A percentile compares a stretch with the other conserved stretches of the same genome.
Conservation (phyloP, 2,329 filamentous ascomycete species). For the Phyllosticta citribraziliensis region DNA sequence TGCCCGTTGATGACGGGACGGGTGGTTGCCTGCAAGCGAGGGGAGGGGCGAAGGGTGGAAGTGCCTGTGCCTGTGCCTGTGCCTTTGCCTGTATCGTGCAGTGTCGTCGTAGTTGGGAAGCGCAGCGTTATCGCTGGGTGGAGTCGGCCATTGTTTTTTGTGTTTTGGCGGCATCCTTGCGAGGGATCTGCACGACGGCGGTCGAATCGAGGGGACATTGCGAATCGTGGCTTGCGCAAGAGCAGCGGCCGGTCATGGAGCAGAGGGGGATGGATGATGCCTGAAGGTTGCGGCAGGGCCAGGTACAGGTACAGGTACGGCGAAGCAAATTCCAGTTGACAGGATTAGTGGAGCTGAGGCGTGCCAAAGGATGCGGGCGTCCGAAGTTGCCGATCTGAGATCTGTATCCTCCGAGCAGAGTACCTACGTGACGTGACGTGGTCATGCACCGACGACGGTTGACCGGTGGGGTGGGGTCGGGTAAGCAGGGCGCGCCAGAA, state of each 20-base stretch:
- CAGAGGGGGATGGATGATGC: not conserved
- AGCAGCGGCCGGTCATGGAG: not conserved
- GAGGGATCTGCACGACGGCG: not conserved
- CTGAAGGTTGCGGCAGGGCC: not conserved
- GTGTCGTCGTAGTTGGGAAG: not conserved
- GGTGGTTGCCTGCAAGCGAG: not conserved
- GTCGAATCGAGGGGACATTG: not conserved
- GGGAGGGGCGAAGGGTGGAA: not conserved
- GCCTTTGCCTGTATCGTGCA: not conserved
- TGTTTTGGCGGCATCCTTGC: not conserved
- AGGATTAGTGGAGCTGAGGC: not conserved
- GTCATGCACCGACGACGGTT: not conserved
- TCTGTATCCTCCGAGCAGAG: not conserved
- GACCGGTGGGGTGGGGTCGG: not conserved
- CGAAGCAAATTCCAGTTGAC: not conserved
- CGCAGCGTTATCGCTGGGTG: not conserved
- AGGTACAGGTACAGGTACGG: not conserved
- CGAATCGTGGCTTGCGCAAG: not conserved
- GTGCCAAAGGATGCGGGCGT: not conserved
- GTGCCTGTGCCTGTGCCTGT: not conserved
- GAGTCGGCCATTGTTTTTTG: not conserved
- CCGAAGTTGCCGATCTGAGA: not conserved
- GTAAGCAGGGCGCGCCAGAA: not conserved
- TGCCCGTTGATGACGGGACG: not conserved
- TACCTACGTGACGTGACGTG: not conserved